Evolutionary conservation across 1,284 basidiomycete species (phyloP), one percentile per base, ranked within the genome.

Genomic region (Laetiporus sulphureus): DNA sequence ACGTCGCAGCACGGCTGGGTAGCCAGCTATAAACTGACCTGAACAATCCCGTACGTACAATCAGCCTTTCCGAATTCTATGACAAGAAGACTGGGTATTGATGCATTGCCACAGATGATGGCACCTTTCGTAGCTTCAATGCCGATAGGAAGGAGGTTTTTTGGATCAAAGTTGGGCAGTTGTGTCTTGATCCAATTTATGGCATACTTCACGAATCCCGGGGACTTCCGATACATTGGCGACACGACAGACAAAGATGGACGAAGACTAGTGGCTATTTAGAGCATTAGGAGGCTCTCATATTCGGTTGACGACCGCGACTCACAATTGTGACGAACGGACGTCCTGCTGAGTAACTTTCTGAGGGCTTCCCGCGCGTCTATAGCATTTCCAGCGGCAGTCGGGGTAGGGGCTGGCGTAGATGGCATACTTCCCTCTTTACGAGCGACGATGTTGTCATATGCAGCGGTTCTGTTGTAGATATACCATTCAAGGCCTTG

Each of bases 401-500:
- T 29, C 19, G 42, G 53, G 13, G 45, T 47, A 10, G 52, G 53
- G 25, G 45, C 49, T 16, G 38, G 65, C 45, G 36, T 60, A 47
- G 37, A 31, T 7, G 50, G 47, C 3, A 45, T 25, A n/a, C 27
- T 32, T 7, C 64, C 62, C 48, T 75, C 75, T 71, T 92, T 79
- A 53, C 86, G 78, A 21, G 83, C 73, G 16, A 93, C 65, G 34
- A 97, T 91, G 42, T 77, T 73, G 56, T 97, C 90, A 61, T 86
- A 95, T 4, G 90, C 82, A 2, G 88, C 76, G 1, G 89, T 93
- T 41, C 82, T 72, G 61, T 96, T 97, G 64, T 90, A 95, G 36
- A 95, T 60, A 61, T 90, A 90, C 80, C 86, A 90, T 62, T 97
- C 91, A 27, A 92, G 70, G 16, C 93, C 93, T 51, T 93, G 79